Evolutionary conservation across 345 rosid genomes (phyloP), one percentile per base, ranked within the genome.

Genomic region (Linum usitatissimum): DNA sequence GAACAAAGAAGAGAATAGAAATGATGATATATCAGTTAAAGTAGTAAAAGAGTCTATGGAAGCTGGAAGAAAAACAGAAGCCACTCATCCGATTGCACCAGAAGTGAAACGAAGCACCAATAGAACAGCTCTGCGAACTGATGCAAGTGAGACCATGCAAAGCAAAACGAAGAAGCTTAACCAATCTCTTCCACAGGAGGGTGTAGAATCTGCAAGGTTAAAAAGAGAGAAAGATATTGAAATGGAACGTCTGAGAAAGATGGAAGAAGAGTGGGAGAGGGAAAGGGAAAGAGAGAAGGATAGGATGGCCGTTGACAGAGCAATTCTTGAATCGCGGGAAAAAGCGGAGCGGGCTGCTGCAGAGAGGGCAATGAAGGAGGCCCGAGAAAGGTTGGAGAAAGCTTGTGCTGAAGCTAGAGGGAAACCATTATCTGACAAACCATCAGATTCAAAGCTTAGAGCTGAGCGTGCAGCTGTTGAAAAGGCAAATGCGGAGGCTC

Each of bases 211-310:
- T 42, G 90, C 81, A 64, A 81, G 80, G 73, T 21, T 82, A 62
- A 82, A 71, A 70, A 81, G 81, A 65, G 91, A 89, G 67, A 77
- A 76, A 68, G 88, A 79, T 72, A 40, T 75, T 39, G 93, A 92
- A 66, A 68, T 36, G 70, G 91, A 87, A 56, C 87, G 71, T 18
- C 79, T 86, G 55, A 79, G 84, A 76, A 90, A 78, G 83, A 66
- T 84, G 45, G 96, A 93, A 70, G 97, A 84, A 74, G 90, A 87
- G 77, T 81, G 76, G 73, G 99, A 93, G 64, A 87, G 94, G 72
- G 92, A 86, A 66, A 85, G 89, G 69, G 97, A 93, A 64, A 84
- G 94, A 67, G 99, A 87, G 72, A 90, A 93, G 70, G 99, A 93
- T 66, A 86, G 92, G 76, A 90, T 93, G 96, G 90, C 87, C 48